Evolutionary conservation across 1,284 basidiomycete species (phyloP).

Genomic region (Earliella scabrosa): DNA sequence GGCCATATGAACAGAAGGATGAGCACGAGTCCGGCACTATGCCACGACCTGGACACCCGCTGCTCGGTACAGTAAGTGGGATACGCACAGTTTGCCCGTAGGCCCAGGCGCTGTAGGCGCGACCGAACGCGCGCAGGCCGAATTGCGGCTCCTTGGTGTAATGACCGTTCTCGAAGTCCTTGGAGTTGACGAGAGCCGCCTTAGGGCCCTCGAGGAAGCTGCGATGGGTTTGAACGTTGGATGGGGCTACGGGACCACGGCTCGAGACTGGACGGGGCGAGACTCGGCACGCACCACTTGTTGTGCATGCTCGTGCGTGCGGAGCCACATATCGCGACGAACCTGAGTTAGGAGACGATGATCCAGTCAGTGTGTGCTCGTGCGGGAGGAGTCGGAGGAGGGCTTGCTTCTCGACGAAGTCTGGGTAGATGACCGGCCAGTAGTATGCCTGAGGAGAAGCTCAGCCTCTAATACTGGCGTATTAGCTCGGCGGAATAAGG

Average conservation of each 20-base stretch:
- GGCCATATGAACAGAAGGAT: no score
- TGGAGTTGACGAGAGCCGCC: slow-evolving; percentile 56
- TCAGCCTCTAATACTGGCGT: background rate
- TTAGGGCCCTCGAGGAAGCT: slow-evolving; percentile 68
- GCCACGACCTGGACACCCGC: no score
- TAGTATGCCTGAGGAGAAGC: slow-evolving; percentile 53
- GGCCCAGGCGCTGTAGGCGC: slow-evolving; percentile 64
- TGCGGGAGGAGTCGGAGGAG: background rate
- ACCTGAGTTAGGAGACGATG: slow-evolving; percentile 45
- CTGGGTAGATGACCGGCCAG: slow-evolving; percentile 64
- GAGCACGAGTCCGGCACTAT: no score
- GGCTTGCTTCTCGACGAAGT: slow-evolving; percentile 53
- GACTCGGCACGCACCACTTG: slow-evolving; percentile 46
- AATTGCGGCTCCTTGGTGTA: slow-evolving; percentile 52
- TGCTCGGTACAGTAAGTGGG: no score
- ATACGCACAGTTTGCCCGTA: slow-evolving; percentile 54
- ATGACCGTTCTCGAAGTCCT: slow-evolving; percentile 59
- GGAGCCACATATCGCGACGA: slow-evolving; percentile 58
- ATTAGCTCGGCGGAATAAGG: no score
- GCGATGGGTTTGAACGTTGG: background rate
- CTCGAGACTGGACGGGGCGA: background rate
- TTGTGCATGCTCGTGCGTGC: slow-evolving; percentile 67
- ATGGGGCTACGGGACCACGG: background rate
- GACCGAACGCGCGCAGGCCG: slow-evolving; percentile 58
- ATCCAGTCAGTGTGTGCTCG: slow-evolving; percentile 1